These are phyloP conservation scores for Epichloe festucae DNA, from an alignment of 2,329 filamentous ascomycete genomes.

Conservation along the genomic window DNA sequence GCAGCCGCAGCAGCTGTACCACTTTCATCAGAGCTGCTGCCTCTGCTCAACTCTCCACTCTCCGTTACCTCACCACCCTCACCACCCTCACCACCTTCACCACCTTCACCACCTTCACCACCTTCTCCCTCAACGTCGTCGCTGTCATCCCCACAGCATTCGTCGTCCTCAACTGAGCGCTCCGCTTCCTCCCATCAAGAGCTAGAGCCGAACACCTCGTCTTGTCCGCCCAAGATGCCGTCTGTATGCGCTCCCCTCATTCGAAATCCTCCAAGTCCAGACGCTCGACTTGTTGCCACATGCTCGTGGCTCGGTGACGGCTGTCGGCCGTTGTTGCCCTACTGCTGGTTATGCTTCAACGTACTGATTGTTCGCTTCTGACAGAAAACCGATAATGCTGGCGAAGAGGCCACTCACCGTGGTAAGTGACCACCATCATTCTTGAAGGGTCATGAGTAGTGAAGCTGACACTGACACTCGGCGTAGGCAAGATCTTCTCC, in stretches of 20 bases:
- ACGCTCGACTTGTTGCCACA: conserved; percentile 4
- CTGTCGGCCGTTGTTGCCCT: conserved; percentile 7
- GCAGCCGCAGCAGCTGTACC: conserved; percentile 10
- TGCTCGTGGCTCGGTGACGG: conserved; percentile 9
- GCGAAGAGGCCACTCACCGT: conserved; percentile 24
- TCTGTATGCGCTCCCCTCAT: conserved; percentile 30
- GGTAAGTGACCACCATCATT: conserved; percentile 21
- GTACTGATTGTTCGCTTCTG: conserved; percentile 10
- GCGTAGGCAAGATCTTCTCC: conserved; percentile 47
- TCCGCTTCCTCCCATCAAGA: conserved; percentile 14
- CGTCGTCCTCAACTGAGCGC: conserved; percentile 11
- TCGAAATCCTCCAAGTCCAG: background rate
- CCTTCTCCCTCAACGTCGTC: conserved; percentile 18
- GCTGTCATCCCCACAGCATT: conserved; percentile 16
- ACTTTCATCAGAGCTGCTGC: conserved; percentile 20
- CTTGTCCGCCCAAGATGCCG: conserved; percentile 36
- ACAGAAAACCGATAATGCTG: conserved; percentile 23
- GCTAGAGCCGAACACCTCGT: conserved; percentile 14
- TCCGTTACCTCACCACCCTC: conserved; percentile 15
- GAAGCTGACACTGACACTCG: conserved; percentile 14
- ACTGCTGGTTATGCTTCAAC: conserved; percentile 7
- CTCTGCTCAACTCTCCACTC: conserved; percentile 30
- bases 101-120: conserved; percentile 15
- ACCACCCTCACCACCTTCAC: conserved; percentile 15
- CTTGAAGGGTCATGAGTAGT: background rate